Evolutionary conservation across 768 basidiomycete species (phyloP), one percentile per base, ranked within the genome.

Genomic region (Pleurotus eryngii): DNA sequence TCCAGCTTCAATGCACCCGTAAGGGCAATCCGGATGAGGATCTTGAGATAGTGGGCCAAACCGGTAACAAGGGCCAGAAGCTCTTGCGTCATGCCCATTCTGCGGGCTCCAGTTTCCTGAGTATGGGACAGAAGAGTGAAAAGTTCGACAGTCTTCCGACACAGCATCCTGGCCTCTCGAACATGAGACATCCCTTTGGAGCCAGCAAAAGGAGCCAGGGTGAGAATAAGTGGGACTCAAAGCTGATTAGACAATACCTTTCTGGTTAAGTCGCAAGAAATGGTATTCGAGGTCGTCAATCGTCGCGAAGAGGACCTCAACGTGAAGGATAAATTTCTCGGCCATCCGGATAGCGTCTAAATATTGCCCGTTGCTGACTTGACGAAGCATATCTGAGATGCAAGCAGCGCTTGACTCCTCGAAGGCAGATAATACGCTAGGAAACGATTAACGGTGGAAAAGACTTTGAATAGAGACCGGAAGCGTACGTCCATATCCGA

Each of bases 381-480:
- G 92, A 61, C 94, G 81, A 57, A 99, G 77, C 95, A 99, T 99
- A 70, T 98, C 97, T 24, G 95, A 97, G 63, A 99, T 99, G 74
- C 96, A 96, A 6, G 96, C 95, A 20, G 97, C 97, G 64, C 92
- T 95, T n/a, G 93, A 96, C 74, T 99, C 97, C 71, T 99, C 97
- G 62, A 98, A 99, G 3, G 96, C 93, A 22, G 95, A 97, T 38
- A 99, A 81, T 38, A 98, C 95, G 49, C 90, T 92, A 38, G 22
- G 35, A 54, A 3, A 51, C 49, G 9, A 57, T 35, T 63, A 43
- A 27, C 43, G 59, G 46, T 57, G 54, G 24, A 60, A 43, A 56
- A 57, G 24, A 38, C 38, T 22, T 54, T 39, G 45, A 45, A 47
- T 35, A 46, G 20, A n/a, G 27, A 50, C 42, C 49, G 45, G 49